Base-by-base conservation (phyloP, 176 grass and related monocot genomes). In the Puya raimondii region DNA sequence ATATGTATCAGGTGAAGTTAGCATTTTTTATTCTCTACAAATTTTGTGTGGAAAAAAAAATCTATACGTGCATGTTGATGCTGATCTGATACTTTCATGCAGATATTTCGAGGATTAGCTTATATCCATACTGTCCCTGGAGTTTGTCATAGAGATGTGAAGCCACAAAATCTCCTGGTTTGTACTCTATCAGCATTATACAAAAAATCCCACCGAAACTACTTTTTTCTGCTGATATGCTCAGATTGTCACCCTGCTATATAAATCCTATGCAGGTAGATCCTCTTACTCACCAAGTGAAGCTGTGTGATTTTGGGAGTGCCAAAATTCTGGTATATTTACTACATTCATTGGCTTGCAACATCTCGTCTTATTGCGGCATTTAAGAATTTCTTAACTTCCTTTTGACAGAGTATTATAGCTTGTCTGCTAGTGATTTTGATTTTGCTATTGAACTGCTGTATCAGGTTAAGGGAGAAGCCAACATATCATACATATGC, bases 301-400 rank as follows among this genome's bases (percentile, higher is more conserved):
- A 96, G 82, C 85, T 96, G 54, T 96, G 92, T 83, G 92, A 96
- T 87, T 96, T 96, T 81, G 92, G 92, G 71, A 96, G 92, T 66
- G 92, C 92, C 16, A 96, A 96, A 87, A 79, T 96, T 72, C 80
- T 96, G 88, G 92, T 96, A 91, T 17, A 61, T 61, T 42, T 42
- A 42, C 33, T 42, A 42, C 33, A 42, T 61, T 61, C 17, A 16
- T 61, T 61, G 9, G 4, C 14, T 61, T 61, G 56, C 14, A 10
- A 9, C 33, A 42, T 42, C 33, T 42, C 4, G 4, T 7, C 33
- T 42, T 42, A 5, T 42, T 6, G 33, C 33, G 33, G 33, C 33
- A 42, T 42, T 4, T 42, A 7, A 42, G 33, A 42, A 42, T 42
- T 42, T 42, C 33, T 29, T 42, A 6, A 42, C 33, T 42, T 42